Evolutionary conservation across 129 eudicot species (phyloP).

Genomic region (Apium graveolens): DNA sequence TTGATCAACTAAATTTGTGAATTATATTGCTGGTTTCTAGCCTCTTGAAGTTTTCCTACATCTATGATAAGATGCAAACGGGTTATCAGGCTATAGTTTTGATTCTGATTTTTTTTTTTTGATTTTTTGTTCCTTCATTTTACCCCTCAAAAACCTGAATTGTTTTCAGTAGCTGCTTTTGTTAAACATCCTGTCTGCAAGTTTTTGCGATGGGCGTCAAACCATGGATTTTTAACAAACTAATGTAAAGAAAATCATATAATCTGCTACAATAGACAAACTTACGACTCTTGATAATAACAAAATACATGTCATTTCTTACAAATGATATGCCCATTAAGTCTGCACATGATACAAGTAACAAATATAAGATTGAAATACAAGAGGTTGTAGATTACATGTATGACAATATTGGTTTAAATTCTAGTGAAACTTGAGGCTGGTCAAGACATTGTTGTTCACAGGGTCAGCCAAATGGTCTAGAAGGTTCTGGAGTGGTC

Average conservation of each 20-base stretch:
- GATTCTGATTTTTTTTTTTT: too few species aligned
- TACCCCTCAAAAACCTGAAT: too few species aligned
- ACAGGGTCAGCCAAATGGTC: conserved; percentile 99
- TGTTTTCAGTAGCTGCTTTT: too few species aligned
- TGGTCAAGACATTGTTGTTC: conserved; percentile 93
- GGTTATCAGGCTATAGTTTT: too few species aligned
- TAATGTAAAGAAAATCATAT: neutral
- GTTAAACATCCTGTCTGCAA: too few species aligned
- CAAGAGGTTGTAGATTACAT: neutral
- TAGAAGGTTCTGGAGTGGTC: conserved; percentile 86
- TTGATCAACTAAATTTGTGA: neutral
- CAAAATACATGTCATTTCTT: conserved; percentile 5
- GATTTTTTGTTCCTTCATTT: too few species aligned
- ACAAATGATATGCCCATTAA: conserved; percentile 8
- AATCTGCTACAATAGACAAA: neutral
- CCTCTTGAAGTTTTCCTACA: neutral
- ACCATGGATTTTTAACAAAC: too few species aligned
- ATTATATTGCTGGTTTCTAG: neutral
- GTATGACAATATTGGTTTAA: neutral
- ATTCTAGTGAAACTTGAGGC: conserved; percentile 83
- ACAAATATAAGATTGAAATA: neutral
- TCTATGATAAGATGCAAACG: neutral
- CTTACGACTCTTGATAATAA: neutral
- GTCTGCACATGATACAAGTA: conserved; percentile 8
- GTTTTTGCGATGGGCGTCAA: neutral